Percentiles rank a stretch among this genome's conserved stretches.
Evolutionary conservation across 2,329 filamentous ascomycete genomes (phyloP).

Genomic region (Aspergillus ruber): DNA sequence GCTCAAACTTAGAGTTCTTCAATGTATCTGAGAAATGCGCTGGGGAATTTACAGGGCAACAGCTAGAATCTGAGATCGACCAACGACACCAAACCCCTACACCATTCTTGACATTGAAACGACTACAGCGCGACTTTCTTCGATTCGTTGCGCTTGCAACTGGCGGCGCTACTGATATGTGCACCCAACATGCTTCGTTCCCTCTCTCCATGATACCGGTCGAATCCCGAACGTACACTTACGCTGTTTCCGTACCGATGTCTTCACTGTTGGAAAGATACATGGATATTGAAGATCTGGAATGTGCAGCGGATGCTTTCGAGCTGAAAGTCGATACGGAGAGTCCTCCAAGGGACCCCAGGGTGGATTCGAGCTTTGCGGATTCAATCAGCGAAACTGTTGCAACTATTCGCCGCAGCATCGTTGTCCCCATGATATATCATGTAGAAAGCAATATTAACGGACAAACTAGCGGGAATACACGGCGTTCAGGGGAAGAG

Average conservation of each 20-base stretch:
- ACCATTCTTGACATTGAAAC: conserved; percentile 61
- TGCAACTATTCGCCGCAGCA: conserved; percentile 56
- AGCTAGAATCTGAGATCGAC: conserved; percentile 26
- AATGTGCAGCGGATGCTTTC: conserved; percentile 62
- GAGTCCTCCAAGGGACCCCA: conserved; percentile 20
- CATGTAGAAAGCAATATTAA: conserved; percentile 38
- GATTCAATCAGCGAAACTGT: conserved; percentile 53
- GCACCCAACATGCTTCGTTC: conserved; percentile 43
- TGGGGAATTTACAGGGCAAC: conserved; percentile 18
- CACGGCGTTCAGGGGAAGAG: conserved; percentile 22
- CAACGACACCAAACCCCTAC: conserved; percentile 40
- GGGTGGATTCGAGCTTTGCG: conserved; percentile 32
- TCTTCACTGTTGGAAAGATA: conserved; percentile 49
- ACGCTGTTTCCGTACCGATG: conserved; percentile 58
- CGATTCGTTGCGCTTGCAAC: conserved; percentile 61
- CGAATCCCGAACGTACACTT: conserved; percentile 59
- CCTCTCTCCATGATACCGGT: conserved; percentile 57
- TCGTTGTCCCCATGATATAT: conserved; percentile 54
- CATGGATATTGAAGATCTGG: conserved; percentile 58
- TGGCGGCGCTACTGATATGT: conserved; percentile 24
- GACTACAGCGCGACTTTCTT: conserved; percentile 62
- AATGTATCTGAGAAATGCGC: conserved; percentile 57
- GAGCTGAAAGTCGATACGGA: conserved; percentile 51
- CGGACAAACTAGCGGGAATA: conserved; percentile 16
- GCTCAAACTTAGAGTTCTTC: conserved; percentile 70